Conservation (phyloP, 2,329 filamentous ascomycete species). For the Thelonectria rubi region DNA sequence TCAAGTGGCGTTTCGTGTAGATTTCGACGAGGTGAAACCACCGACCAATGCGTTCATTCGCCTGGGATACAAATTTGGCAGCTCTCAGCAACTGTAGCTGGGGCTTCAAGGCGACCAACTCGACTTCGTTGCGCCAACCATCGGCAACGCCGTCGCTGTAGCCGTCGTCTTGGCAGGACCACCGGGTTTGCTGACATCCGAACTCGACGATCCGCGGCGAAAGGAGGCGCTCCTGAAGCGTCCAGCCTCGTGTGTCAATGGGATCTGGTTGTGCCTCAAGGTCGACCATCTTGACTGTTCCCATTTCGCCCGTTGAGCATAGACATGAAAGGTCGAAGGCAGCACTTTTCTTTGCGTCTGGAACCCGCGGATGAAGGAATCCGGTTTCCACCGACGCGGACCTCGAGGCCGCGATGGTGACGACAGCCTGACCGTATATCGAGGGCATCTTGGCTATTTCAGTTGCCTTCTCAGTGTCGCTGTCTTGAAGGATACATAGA, state of each 20-base stretch:
- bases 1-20: constrained; percentile 6
- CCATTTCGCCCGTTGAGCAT: constrained; percentile 4
- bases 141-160: constrained; percentile 5
- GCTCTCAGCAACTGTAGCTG: background rate
- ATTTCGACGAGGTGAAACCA: constrained; percentile 6
- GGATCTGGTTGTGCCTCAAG: background rate
- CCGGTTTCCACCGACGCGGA: background rate
- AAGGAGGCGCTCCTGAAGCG: constrained; percentile 9
- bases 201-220: constrained; percentile 6
- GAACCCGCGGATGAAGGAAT: background rate
- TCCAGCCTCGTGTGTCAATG: constrained; percentile 10
- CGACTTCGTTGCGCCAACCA: constrained; percentile 1
- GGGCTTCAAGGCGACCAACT: background rate
- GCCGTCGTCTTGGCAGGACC: constrained; percentile 4
- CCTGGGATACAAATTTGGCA: background rate
- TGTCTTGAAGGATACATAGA: background rate
- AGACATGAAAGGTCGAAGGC: background rate
- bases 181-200: constrained; percentile 6
- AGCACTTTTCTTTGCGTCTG: background rate
- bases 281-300: constrained; percentile 1
- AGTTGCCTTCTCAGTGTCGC: background rate
- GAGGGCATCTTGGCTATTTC: constrained; percentile 12
- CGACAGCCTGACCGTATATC: constrained; percentile 1
- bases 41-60: background rate
- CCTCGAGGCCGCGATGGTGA: constrained; percentile 7